Evolutionary conservation across 108 stramenopile species (phyloP).

Genomic region (Nannochloropsis gaditana): DNA sequence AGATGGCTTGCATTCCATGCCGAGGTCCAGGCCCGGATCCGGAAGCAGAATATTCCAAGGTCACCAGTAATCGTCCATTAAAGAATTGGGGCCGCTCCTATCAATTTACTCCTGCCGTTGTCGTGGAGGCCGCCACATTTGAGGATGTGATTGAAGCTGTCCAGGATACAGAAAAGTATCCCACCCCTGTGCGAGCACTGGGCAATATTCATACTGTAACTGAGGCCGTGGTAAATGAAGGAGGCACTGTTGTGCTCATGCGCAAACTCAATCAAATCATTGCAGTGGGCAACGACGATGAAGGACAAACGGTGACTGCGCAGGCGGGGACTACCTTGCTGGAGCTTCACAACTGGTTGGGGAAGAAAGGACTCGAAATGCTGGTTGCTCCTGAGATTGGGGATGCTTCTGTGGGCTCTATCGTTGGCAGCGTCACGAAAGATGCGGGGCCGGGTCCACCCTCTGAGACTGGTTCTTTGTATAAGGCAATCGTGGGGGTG

Average conservation of each 20-base stretch:
- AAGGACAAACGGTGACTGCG: slow-evolving; percentile 7
- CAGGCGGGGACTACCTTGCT: background rate
- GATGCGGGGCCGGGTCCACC: slow-evolving; percentile 1
- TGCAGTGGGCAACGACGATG: background rate
- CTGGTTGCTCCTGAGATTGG: slow-evolving; percentile 7
- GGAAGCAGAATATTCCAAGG: background rate
- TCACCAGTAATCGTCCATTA: background rate
- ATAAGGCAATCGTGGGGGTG: slow-evolving; percentile 1
- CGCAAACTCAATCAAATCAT: background rate
- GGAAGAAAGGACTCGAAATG: slow-evolving; percentile 1
- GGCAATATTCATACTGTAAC: slow-evolving; percentile 1
- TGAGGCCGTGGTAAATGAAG: background rate
- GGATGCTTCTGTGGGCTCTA: background rate
- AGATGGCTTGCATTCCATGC: slow-evolving; percentile 8
- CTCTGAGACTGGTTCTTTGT: background rate
- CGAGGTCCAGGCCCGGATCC: background rate
- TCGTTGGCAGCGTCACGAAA: background rate
- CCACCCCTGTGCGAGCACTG: background rate
- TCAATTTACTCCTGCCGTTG: background rate
- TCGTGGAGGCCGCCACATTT: background rate
- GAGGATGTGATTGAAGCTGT: slow-evolving; percentile 5
- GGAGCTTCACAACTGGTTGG: background rate
- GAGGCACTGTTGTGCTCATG: background rate
- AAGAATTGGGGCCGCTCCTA: slow-evolving; percentile 2
- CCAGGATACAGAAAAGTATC: background rate